phyloP scores from a whole-genome alignment of 2,329 filamentous ascomycete genomes.

The Colletotrichum nymphaeae region DNA sequence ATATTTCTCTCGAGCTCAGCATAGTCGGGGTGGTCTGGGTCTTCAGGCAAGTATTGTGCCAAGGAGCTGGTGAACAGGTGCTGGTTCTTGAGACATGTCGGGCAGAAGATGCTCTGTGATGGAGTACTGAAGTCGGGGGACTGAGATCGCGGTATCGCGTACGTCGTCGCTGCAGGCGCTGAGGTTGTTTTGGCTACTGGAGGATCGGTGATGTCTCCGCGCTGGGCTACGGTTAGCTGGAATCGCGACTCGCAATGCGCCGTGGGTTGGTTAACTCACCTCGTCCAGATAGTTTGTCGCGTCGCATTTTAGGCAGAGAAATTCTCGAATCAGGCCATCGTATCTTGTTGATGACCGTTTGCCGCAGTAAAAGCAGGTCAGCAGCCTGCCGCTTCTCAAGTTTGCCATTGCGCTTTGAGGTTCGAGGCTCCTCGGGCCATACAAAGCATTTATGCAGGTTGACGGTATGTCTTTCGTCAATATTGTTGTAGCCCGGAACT shows the following conservation, averaged over 20 bases:
- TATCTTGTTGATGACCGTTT: slow-evolving; percentile 70
- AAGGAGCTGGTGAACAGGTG: slow-evolving; percentile 80
- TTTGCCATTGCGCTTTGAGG: slow-evolving; percentile 52
- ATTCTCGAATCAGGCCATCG: slow-evolving; percentile 70
- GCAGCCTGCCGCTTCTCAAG: slow-evolving; percentile 53
- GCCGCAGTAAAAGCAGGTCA: slow-evolving; percentile 89
- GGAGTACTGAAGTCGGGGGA: slow-evolving; percentile 47
- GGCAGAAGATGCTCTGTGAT: slow-evolving; percentile 69
- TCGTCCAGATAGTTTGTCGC: slow-evolving; percentile 91
- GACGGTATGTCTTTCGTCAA: slow-evolving; percentile 8
- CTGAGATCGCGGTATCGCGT: slow-evolving; percentile 56
- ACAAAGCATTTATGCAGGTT: slow-evolving; percentile 37
- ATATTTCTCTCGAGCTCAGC: slow-evolving; percentile 74
- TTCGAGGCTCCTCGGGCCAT: slow-evolving; percentile 7
- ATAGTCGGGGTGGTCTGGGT: slow-evolving; percentile 75
- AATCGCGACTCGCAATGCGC: not conserved
- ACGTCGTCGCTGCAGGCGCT: slow-evolving; percentile 56
- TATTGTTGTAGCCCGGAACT: slow-evolving; percentile 34
- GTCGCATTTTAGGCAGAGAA: slow-evolving; percentile 82
- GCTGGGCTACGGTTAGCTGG: slow-evolving; percentile 56
- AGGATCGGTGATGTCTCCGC: slow-evolving; percentile 91
- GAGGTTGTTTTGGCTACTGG: slow-evolving; percentile 70
- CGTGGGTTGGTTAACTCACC: slow-evolving; percentile 58
- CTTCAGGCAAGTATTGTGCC: slow-evolving; percentile 80
- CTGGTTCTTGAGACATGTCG: slow-evolving; percentile 89